These are phyloP conservation scores for Sclerotinia sclerotiorum DNA, from an alignment of 2,329 filamentous ascomycete genomes.

Conservation along the genomic window DNA sequence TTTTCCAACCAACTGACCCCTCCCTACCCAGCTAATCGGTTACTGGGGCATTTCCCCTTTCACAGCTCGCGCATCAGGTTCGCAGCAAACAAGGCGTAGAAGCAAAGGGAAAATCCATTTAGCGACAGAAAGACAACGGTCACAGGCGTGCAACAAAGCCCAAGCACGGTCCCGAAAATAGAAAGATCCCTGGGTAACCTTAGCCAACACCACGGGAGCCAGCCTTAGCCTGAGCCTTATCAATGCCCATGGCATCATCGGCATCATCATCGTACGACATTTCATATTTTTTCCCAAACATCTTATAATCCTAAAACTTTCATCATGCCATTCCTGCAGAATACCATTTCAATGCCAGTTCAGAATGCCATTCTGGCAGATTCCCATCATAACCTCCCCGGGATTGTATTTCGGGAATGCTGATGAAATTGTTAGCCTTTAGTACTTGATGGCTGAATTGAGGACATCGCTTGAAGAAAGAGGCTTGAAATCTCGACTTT, in stretches of 20 bases:
- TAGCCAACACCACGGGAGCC: neutral
- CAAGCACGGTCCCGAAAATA: neutral
- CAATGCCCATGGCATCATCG: neutral
- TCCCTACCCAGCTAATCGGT: neutral
- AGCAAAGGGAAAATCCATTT: neutral
- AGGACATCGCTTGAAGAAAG: neutral
- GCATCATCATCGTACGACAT: slow-evolving; percentile 18
- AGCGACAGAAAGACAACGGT: slow-evolving; percentile 2
- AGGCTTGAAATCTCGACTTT: neutral
- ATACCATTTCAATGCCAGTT: neutral
- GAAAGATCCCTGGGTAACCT: neutral
- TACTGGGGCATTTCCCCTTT: slow-evolving; percentile 10
- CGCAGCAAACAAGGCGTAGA: neutral
- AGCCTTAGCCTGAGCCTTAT: neutral
- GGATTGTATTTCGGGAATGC: neutral
- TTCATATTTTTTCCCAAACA: no score
- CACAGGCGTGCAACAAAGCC: neutral
- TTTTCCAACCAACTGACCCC: neutral
- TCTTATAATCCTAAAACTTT: neutral
- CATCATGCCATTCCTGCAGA: slow-evolving; percentile 4
- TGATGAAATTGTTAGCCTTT: neutral
- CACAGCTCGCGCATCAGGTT: neutral
- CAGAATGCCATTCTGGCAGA: neutral
- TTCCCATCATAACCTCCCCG: neutral
- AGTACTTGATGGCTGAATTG: neutral